These are phyloP conservation scores for Teratosphaeria nubilosa DNA, from an alignment of 2,329 filamentous ascomycete species.

Conservation along the genomic window DNA sequence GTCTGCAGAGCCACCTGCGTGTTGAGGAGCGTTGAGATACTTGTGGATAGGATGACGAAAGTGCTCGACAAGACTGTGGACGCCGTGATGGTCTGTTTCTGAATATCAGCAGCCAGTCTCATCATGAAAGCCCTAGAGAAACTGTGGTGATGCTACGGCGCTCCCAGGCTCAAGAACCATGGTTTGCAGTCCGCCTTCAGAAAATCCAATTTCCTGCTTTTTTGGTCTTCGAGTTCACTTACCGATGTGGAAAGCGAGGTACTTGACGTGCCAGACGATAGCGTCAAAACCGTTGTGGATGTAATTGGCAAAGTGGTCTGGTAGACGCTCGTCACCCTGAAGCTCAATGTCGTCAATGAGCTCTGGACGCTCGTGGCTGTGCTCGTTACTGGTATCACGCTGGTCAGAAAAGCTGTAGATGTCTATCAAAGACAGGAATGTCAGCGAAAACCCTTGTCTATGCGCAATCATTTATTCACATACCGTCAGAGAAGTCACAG, in stretches of 20 bases:
- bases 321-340: not conserved
- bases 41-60: not conserved
- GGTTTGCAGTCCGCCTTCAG: not conserved
- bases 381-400: not conserved
- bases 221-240: not conserved
- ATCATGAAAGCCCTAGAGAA: too few species aligned
- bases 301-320: conserved; percentile 1
- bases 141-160: too few species aligned
- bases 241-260: not conserved
- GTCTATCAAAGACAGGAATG: not conserved
- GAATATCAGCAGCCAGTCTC: not conserved
- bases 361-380: not conserved
- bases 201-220: not conserved
- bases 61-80: not conserved
- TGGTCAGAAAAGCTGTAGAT: not conserved
- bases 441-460: not conserved
- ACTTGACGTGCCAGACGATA: not conserved
- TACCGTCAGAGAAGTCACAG: not conserved
- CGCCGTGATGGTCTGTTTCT: not conserved
- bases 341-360: not conserved
- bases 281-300: not conserved
- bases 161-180: too few species aligned
- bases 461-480: not conserved
- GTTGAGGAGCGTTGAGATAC: not conserved
- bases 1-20: not conserved